These are phyloP conservation scores for Phialophora verrucosa DNA, from an alignment of 2,329 filamentous ascomycete genomes.

Conservation along the genomic window DNA sequence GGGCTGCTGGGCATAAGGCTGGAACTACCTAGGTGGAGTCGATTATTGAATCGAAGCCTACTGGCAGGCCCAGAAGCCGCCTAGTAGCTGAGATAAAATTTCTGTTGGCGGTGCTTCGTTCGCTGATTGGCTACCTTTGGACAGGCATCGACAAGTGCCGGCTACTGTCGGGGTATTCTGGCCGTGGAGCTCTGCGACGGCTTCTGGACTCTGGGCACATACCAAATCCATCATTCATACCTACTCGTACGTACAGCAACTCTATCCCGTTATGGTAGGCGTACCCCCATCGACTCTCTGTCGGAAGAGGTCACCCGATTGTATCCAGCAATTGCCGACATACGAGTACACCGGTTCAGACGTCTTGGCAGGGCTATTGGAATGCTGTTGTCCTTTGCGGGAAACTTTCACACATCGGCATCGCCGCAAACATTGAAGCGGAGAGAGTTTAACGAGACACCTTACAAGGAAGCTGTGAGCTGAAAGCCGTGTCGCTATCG, in stretches of 20 bases:
- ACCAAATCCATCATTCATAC: neutral
- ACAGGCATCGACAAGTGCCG: neutral
- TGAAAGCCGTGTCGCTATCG: neutral
- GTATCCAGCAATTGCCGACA: conserved; percentile 4
- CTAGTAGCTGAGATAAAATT: conserved; percentile 23
- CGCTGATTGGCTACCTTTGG: conserved; percentile 13
- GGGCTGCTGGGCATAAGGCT: conserved; percentile 19
- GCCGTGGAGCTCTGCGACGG: neutral
- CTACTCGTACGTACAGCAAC: neutral
- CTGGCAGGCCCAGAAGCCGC: conserved; percentile 18
- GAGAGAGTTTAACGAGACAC: neutral
- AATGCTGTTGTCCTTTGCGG: neutral
- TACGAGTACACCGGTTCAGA: too few relatives aligned
- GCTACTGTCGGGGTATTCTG: neutral
- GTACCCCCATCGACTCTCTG: neutral
- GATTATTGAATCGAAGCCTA: conserved; percentile 1
- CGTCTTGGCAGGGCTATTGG: neutral
- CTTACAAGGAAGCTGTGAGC: neutral
- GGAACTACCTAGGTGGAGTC: conserved; percentile 12
- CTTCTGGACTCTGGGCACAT: neutral
- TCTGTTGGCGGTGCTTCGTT: conserved; percentile 13
- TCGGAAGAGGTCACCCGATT: conserved; percentile 1
- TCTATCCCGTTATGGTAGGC: conserved; percentile 10
- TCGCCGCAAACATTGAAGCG: neutral
- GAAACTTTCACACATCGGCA: neutral